Percentiles rank a stretch among this genome's conserved stretches.
These are phyloP conservation scores for Plantago coronopus DNA, from an alignment of 305 asterid species.

Conservation along the genomic window DNA sequence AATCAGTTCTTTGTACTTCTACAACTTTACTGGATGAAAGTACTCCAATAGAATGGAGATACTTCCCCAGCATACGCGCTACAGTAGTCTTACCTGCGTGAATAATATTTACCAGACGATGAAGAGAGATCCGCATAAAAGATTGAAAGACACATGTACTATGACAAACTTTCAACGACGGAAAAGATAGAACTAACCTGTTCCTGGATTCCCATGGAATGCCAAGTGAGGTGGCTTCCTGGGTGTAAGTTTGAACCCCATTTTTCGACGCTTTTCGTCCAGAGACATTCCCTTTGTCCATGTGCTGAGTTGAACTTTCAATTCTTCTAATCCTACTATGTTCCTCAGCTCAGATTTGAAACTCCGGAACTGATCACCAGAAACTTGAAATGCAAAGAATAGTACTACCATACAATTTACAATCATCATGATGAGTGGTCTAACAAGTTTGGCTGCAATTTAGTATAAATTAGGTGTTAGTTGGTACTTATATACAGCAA, in stretches of 20 bases:
- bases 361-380: slow-evolving; percentile 35
- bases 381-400: no score
- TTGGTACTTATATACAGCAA: no score
- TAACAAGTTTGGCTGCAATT: no score
- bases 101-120: background rate
- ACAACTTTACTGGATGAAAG: slow-evolving; percentile 57
- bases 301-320: slow-evolving; percentile 57
- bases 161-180: no score
- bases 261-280: slow-evolving; percentile 75
- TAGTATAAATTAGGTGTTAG: no score
- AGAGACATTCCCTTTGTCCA: slow-evolving; percentile 89
- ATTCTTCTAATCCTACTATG: slow-evolving; percentile 63
- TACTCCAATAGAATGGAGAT: slow-evolving; percentile 65
- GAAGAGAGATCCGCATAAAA: no score
- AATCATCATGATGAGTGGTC: no score
- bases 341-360: slow-evolving; percentile 54
- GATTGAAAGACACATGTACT: no score
- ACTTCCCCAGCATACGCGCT: slow-evolving; percentile 71
- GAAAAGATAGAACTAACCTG: slow-evolving; percentile 32
- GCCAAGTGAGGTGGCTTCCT: slow-evolving; percentile 90
- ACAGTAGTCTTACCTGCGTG: slow-evolving; percentile 89
- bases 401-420: no score
- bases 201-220: slow-evolving; percentile 84
- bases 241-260: slow-evolving; percentile 71
- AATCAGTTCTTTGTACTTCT: slow-evolving; percentile 78